Percentiles rank a stretch among this genome's conserved stretches.
Evolutionary conservation across 2,329 filamentous ascomycete genomes (phyloP).

Genomic region (Aspergillus novoparasiticus): DNA sequence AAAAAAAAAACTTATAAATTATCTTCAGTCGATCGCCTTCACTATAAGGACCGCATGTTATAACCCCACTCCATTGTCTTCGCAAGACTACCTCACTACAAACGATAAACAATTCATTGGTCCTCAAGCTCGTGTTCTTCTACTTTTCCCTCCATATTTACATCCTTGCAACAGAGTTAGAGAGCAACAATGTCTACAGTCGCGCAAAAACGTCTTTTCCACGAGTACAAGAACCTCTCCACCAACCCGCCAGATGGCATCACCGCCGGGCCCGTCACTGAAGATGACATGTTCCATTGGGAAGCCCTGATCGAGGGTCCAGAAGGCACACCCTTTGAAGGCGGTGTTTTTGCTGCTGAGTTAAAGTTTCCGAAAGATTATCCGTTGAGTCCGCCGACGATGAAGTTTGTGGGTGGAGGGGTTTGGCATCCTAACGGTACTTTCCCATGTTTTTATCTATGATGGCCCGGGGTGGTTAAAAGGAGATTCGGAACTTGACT

Average conservation of each 20-base stretch:
- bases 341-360: constrained; percentile 92
- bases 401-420: constrained; percentile 85
- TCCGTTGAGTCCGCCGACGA: constrained; percentile 90
- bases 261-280: constrained; percentile 86
- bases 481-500: background rate
- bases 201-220: constrained; percentile 78
- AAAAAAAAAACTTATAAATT: background rate
- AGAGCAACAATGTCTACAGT: constrained; percentile 44
- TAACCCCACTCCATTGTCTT: constrained; percentile 6
- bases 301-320: constrained; percentile 95
- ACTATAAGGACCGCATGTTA: background rate
- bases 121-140: background rate
- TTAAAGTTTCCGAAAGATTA: constrained; percentile 96
- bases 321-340: constrained; percentile 93
- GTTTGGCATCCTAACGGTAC: constrained; percentile 96
- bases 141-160: background rate
- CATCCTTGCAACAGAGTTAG: background rate
- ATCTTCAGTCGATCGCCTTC: background rate
- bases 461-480: background rate
- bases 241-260: constrained; percentile 97
- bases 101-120: background rate
- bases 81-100: background rate
- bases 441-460: constrained; percentile 23
- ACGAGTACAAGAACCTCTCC: constrained; percentile 92
- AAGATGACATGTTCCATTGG: constrained; percentile 96